phyloP scores from a whole-genome alignment of 805 yeast genomes.

The Kodamaea leandrae region DNA sequence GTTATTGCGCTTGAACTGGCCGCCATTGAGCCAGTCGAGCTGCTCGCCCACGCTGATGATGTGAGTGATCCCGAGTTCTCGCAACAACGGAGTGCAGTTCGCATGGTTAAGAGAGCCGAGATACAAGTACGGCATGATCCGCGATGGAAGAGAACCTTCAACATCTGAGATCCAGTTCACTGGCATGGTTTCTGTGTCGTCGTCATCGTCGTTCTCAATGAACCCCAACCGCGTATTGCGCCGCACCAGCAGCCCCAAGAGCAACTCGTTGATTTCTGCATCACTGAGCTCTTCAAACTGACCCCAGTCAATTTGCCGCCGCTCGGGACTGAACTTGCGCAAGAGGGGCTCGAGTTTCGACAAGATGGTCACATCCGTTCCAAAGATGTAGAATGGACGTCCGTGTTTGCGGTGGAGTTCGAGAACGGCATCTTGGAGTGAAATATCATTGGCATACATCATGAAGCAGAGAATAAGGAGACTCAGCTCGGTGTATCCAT shows the following conservation, averaged over 20 bases:
- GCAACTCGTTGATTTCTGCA: conserved; percentile 34
- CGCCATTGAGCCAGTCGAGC: conserved; percentile 56
- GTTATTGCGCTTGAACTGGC: conserved; percentile 25
- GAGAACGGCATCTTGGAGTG: conserved; percentile 63
- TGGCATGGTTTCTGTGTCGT: conserved; percentile 15
- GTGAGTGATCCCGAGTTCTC: conserved; percentile 63
- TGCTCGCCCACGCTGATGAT: conserved; percentile 86
- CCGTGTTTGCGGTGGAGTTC: conserved; percentile 60
- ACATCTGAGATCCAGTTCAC: conserved; percentile 39
- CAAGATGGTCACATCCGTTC: conserved; percentile 66
- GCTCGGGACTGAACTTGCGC: conserved; percentile 55
- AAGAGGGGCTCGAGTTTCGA: conserved; percentile 63
- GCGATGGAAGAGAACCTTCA: conserved; percentile 77
- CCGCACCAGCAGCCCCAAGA: conserved; percentile 17
- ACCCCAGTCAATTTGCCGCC: conserved; percentile 25
- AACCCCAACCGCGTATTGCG: conserved; percentile 23
- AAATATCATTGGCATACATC: conserved; percentile 62
- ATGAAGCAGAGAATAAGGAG: conserved; percentile 67
- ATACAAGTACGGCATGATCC: conserved; percentile 78
- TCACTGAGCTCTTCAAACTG: conserved; percentile 27
- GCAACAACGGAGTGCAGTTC: conserved; percentile 59
- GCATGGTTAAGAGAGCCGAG: conserved; percentile 86
- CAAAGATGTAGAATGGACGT: conserved; percentile 82
- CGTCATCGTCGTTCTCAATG: conserved; percentile 24
- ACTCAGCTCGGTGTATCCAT: conserved; percentile 91